Conservation (phyloP, 805 yeast species). For the Scheffersomyces amazonensis region DNA sequence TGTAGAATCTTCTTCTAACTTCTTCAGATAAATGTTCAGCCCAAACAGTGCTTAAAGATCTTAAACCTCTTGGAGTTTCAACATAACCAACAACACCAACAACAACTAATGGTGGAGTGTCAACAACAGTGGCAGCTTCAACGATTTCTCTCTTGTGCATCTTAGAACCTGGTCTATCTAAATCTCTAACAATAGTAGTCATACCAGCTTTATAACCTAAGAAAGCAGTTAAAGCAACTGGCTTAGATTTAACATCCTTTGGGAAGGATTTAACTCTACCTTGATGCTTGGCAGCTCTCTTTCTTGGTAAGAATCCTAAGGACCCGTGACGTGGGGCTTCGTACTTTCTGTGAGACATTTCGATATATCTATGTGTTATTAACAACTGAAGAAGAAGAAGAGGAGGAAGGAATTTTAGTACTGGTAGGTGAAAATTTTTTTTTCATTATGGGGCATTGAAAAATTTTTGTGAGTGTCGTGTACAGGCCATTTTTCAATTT, state of each 20-base stretch:
- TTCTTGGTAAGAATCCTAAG: conserved; percentile 99
- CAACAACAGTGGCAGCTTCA: conserved; percentile 99
- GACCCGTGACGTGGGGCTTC: conserved; percentile 99
- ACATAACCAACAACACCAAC: conserved; percentile 99
- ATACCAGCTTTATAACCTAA: conserved; percentile 99
- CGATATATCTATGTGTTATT: conserved; percentile 14
- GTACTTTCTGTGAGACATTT: conserved; percentile 99
- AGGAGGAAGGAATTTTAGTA: background rate
- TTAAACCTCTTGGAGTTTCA: conserved; percentile 99
- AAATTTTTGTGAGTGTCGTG: conserved; percentile 1
- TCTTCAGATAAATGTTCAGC: conserved; percentile 99
- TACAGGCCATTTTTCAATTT: background rate
- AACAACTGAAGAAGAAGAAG: conserved; percentile 22
- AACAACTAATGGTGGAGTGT: conserved; percentile 98
- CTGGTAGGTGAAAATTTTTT: conserved; percentile 5
- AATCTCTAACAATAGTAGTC: conserved; percentile 99
- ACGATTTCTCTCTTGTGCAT: conserved; percentile 99
- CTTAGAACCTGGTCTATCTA: conserved; percentile 99
- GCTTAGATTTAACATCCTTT: conserved; percentile 95
- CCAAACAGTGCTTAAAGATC: conserved; percentile 99
- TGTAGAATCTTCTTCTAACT: conserved; percentile 99
- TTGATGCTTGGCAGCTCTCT: conserved; percentile 98
- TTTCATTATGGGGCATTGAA: background rate
- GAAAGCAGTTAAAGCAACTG: conserved; percentile 99
- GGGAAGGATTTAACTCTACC: conserved; percentile 99